phyloP scores from a whole-genome alignment of 2,329 filamentous ascomycete genomes.

The Fusarium falciforme region DNA sequence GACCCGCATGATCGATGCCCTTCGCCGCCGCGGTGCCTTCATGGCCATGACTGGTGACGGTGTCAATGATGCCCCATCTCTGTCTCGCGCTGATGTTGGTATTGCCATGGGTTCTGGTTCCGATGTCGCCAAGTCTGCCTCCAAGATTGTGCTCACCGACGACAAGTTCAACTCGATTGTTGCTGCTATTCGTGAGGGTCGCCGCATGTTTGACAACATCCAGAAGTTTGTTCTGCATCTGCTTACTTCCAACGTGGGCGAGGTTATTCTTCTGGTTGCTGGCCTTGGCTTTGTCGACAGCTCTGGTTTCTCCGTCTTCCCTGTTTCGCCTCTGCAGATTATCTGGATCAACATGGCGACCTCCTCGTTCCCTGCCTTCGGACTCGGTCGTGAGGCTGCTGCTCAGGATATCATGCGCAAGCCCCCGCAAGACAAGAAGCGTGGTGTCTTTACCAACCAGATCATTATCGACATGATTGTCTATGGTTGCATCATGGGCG shows the following conservation, averaged over 20 bases:
- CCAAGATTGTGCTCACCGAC: slow-evolving; percentile 85
- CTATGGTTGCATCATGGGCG: slow-evolving; percentile 83
- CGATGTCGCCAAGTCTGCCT: slow-evolving; percentile 86
- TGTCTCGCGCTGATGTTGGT: slow-evolving; percentile 84
- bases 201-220: slow-evolving; percentile 89
- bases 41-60: slow-evolving; percentile 92
- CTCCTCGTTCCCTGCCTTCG: slow-evolving; percentile 88
- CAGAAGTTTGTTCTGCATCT: slow-evolving; percentile 88
- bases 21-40: slow-evolving; percentile 80
- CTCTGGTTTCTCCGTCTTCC: slow-evolving; percentile 81
- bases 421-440: slow-evolving; percentile 76
- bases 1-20: slow-evolving; percentile 89
- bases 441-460: slow-evolving; percentile 82
- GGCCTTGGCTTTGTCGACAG: slow-evolving; percentile 85
- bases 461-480: slow-evolving; percentile 83
- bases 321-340: slow-evolving; percentile 85
- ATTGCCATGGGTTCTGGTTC: slow-evolving; percentile 93
- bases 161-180: slow-evolving; percentile 92
- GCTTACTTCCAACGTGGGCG: slow-evolving; percentile 83
- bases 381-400: slow-evolving; percentile 82
- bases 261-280: slow-evolving; percentile 83
- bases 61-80: slow-evolving; percentile 86
- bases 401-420: slow-evolving; percentile 82
- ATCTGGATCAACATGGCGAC: slow-evolving; percentile 97
- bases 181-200: slow-evolving; percentile 83